Evolutionary conservation across 257 asterid genomes (phyloP).

Genomic region (Solanum medicagineum): DNA sequence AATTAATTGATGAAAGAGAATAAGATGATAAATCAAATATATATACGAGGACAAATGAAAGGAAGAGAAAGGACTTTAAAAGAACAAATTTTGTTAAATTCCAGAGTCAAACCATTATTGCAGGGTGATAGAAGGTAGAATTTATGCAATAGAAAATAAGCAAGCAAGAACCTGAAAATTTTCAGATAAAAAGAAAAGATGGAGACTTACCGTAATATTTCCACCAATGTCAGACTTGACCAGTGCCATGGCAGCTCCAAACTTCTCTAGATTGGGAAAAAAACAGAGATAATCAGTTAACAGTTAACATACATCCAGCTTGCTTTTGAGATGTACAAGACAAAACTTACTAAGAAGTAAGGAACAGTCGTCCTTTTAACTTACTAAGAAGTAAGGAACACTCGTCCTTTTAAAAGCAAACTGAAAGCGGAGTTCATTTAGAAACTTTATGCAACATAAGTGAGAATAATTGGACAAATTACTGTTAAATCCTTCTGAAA

Average conservation of each 20-base stretch:
- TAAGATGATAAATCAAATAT: neutral
- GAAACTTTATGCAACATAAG: neutral
- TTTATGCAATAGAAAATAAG: neutral
- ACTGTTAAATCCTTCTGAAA: neutral
- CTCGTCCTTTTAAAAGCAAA: neutral
- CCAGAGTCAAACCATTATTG: neutral
- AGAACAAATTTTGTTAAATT: neutral
- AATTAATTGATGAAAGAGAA: neutral
- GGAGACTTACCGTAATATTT: slow-evolving; percentile 57
- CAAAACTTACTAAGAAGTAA: neutral
- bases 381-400: neutral
- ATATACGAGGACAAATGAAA: neutral
- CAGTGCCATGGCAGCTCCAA: slow-evolving; percentile 90
- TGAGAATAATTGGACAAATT: neutral
- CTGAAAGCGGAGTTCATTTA: neutral
- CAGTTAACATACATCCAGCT: neutral
- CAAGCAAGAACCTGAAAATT: neutral
- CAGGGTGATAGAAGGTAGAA: neutral
- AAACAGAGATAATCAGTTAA: neutral
- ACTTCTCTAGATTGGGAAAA: slow-evolving; percentile 50
- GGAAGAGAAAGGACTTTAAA: neutral
- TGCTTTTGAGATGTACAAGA: neutral
- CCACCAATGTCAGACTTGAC: slow-evolving; percentile 94
- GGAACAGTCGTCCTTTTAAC: neutral
- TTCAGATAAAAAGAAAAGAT: neutral